Conservation (phyloP, 1,284 basidiomycete genomes). For the Cryptococcus jaspeensis region DNA sequence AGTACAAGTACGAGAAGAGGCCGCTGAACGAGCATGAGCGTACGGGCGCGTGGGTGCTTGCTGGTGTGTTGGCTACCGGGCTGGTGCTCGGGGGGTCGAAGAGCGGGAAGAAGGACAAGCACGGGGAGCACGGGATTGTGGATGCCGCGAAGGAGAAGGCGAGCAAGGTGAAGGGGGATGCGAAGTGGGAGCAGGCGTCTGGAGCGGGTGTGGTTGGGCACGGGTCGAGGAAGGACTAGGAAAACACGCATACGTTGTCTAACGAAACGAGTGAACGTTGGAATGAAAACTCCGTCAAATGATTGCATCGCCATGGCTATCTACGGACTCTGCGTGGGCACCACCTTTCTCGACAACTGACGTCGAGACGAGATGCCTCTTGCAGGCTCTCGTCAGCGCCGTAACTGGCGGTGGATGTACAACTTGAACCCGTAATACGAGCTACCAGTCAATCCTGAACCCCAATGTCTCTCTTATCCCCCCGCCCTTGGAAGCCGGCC, state of each 20-base stretch:
- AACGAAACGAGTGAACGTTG: no score
- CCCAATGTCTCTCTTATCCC: no score
- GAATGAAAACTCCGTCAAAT: no score
- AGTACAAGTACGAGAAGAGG: constrained; percentile 50
- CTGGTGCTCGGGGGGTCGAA: constrained; percentile 55
- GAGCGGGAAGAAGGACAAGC: constrained; percentile 24
- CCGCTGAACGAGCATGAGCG: constrained; percentile 59
- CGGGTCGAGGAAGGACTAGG: constrained; percentile 34
- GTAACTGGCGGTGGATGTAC: no score
- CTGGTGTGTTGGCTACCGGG: constrained; percentile 59
- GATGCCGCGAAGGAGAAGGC: constrained; percentile 4
- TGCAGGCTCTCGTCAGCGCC: no score
- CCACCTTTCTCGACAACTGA: no score
- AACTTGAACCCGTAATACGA: no score
- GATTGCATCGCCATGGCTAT: no score
- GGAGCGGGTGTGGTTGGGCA: constrained; percentile 41
- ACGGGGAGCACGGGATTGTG: background rate
- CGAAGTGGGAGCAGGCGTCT: constrained; percentile 36
- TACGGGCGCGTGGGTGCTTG: constrained; percentile 58
- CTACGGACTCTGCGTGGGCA: no score
- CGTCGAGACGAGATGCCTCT: no score
- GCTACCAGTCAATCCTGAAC: no score
- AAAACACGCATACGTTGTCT: background rate
- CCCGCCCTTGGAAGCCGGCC: no score
- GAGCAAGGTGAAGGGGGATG: constrained; percentile 26